Percentiles rank a stretch among this genome's conserved stretches.
These are phyloP conservation scores for Blastobotrys buckinghamii DNA, from an alignment of 1,139 yeast species.

Conservation along the genomic window DNA sequence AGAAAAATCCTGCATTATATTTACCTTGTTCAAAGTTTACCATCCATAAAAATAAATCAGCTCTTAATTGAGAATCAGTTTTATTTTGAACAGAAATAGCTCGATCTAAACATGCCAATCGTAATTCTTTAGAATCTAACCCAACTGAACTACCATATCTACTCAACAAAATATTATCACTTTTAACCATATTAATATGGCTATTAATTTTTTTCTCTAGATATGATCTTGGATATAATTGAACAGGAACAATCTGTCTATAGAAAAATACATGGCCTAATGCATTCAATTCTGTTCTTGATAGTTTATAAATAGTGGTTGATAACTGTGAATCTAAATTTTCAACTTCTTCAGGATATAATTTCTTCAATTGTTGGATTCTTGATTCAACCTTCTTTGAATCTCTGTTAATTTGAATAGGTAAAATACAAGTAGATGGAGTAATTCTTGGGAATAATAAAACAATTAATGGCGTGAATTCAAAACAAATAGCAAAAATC, in stretches of 20 bases:
- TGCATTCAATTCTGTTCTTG: constrained; percentile 14
- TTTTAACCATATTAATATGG: constrained; percentile 23
- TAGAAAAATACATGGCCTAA: constrained; percentile 15
- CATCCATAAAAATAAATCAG: constrained; percentile 21
- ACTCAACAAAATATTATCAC: constrained; percentile 28
- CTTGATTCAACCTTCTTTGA: constrained; percentile 13
- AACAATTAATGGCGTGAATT: constrained; percentile 57
- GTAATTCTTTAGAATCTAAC: constrained; percentile 25
- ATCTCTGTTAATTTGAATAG: constrained; percentile 37
- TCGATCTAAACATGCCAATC: constrained; percentile 28
- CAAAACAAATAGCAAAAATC: constrained; percentile 53
- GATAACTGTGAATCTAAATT: constrained; percentile 2
- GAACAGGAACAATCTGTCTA: constrained; percentile 14
- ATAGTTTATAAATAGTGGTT: constrained; percentile 18
- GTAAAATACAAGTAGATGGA: constrained; percentile 65
- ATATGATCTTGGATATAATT: constrained; percentile 12
- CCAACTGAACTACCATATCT: constrained; percentile 29
- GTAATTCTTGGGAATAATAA: constrained; percentile 54
- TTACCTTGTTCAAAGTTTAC: constrained; percentile 19
- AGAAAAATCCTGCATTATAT: constrained; percentile 22
- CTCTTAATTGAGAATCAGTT: constrained; percentile 15
- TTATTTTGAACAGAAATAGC: constrained; percentile 20
- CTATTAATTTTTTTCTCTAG: constrained; percentile 16
- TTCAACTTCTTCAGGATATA: neutral
- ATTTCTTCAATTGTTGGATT: constrained; percentile 13